Evolutionary conservation across 805 yeast genomes (phyloP), one percentile per base, ranked within the genome.

Genomic region (Wickerhamomyces rabaulensis): DNA sequence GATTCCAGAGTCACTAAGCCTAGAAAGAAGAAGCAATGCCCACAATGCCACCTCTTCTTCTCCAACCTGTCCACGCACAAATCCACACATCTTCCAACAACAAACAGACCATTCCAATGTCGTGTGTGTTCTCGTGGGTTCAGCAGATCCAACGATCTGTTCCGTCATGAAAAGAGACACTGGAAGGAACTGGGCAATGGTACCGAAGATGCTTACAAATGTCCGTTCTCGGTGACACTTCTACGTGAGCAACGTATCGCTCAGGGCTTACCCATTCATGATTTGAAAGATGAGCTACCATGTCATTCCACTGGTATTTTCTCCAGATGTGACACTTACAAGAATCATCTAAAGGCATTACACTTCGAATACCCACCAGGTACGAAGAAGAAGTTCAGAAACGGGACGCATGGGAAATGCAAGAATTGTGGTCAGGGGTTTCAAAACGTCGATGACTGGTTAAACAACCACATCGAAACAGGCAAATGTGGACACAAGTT

Each of bases 281-380:
- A 33, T 33, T 16, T 23, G 45, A 41, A 39, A 19, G 38, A 19
- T 10, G 43, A 44, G 38, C 25, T 49, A 7, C 57, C 64, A 44
- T 89, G 96, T 61, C 97, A 90, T 62, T 78, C 79, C 45, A 79
- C 88, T 8, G 97, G 97, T 6, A 82, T 86, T 26, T 90, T 90
- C 58, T 81, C 90, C 12, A 74, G 97, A 43, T 86, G 96, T 62
- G 97, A 90, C 62, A 90, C 97, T 5, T 90, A 80, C 68, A 90
- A 90, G 61, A 90, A 90, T 66, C 97, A 90, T 66, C 71, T 90
- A 51, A 87, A 87, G 63, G 95, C 96, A 2, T 75, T 90, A 51
- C 97, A 90, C 61, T 90, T 90, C 63, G 84, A 79, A 53, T 90
- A 90, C 64, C 97, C 97, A 6, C 76, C 76, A 36, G 96, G 96